These are phyloP conservation scores for Vaccinium corymbosum DNA, from an alignment of 148 eudicot species.

Conservation along the genomic window DNA sequence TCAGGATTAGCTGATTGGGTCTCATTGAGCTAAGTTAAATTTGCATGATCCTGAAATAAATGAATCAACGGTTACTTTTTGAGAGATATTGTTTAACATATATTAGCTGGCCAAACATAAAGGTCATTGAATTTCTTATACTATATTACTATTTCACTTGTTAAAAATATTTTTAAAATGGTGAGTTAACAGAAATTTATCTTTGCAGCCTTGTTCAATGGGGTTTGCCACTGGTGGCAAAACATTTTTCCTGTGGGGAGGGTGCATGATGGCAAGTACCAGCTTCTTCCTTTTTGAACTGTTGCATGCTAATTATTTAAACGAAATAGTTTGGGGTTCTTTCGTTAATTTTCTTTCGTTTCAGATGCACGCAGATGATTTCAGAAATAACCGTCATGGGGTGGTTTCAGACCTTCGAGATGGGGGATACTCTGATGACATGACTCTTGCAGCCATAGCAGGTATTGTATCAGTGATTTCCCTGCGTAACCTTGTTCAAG, in stretches of 20 bases:
- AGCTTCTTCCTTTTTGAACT: conserved; percentile 13
- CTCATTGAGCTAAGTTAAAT: conserved; percentile 2
- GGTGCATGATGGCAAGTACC: conserved; percentile 95
- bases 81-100: background rate
- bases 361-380: conserved; percentile 99
- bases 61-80: background rate
- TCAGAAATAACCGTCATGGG: conserved; percentile 72
- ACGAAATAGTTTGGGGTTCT: background rate
- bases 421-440: conserved; percentile 99
- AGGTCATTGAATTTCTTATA: background rate
- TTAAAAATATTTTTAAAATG: background rate
- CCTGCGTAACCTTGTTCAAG: conserved; percentile 6
- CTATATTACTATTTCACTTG: background rate
- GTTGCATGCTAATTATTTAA: conserved; percentile 7
- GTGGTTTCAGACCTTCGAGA: conserved; percentile 86
- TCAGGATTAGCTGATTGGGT: background rate
- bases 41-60: conserved; percentile 8
- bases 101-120: background rate
- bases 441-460: conserved; percentile 99
- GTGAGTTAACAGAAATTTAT: conserved; percentile 1
- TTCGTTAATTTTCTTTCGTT: conserved; percentile 13
- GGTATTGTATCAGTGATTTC: conserved; percentile 36
- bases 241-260: conserved; percentile 98
- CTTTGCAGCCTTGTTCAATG: conserved; percentile 93
- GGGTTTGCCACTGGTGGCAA: conserved; percentile 98